Evolutionary conservation across 163 green algal species (phyloP), one percentile per base, ranked within the genome.

Genomic region (Scenedesmus sp.): DNA sequence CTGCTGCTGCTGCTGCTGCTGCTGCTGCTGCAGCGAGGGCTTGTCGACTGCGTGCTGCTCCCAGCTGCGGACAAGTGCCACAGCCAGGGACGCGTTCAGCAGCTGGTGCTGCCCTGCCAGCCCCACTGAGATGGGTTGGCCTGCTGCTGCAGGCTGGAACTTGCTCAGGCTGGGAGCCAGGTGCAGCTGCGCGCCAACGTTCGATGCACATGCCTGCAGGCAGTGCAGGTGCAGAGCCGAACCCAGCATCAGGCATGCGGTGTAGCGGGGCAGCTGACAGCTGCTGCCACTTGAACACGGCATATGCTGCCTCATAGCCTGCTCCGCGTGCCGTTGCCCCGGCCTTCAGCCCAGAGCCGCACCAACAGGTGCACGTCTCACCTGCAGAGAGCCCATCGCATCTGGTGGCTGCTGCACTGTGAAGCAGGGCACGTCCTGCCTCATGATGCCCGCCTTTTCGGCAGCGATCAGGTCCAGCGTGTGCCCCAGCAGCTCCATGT

Each of bases 391-490:
- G 7, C 88, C 73, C 94, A 98, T 96, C 3, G 98, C 98, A 22
- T 99, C 97, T 0, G 90, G 80, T 44, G 91, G 92, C 92, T 99
- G 98, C 33, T 93, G 91, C 42, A 97, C 94, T 3, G 97, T 99
- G 76, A 98, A 96, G 4, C 95, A 97, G 0, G 97, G 96, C 18
- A 91, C 85, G 20, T 95, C 94, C 0, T 81, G 22, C 93, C 99
- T 99, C 85, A 99, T 97, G 88, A 99, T 99, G 78, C 98, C 98
- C 0, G 96, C 98, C 94, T 99, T 99, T 87, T 99, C 98, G 12
- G 91, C 49, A 6, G 98, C 98, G 85, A 99, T 99, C 78, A 96
- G 90, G 40, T 94, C 92, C 88, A 99, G 91, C 0, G 97, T 99
- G 95, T 98, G 46, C 0, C 98, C 98, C 83, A 99, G 95, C 37